Evolutionary conservation across 208 protist species (phyloP), one percentile per base, ranked within the genome.

Genomic region (Crithidia brevicula): DNA sequence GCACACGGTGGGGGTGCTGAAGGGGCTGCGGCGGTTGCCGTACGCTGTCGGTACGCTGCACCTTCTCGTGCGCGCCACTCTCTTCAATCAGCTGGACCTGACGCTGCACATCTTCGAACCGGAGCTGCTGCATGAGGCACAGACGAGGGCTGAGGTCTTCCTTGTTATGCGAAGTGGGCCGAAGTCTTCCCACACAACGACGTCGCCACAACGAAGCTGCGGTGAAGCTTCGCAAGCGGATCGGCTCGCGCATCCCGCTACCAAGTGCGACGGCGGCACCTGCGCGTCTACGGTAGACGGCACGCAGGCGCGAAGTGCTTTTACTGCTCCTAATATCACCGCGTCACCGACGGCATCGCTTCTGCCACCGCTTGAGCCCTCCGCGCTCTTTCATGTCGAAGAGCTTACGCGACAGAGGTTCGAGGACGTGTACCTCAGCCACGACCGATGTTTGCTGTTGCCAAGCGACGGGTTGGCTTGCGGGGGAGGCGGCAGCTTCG

Each of bases 21-120:
- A 67, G 2, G 83, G 82, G 13, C 73, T 89, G 22, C 75, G 77
- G 5, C 63, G 69, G 0, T 60, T 92, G 34, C 82, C 82, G 22
- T 90, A 78, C 53, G 89, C 89, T 16, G 74, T 92, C 13, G 90
- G 71, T 23, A 80, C 80, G 34, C 63, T 93, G 42, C 83, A 89
- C 36, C 53, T 85, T 11, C 75, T 93, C 28, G 58, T 92, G 4
- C 82, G 68, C 4, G 72, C 79, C 0, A 79, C 82, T 18, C 69
- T 89, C 22, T 95, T 95, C 64, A 57, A 66, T n/a, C 75, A 82
- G 36, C 79, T 95, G 25, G 77, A 83, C 38, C 73, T 95, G 30
- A 90, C 72, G 23, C 68, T 95, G 20, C 86, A 95, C 76, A 65
- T 93, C 5, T 91, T 93, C 61, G 83, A 92, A n/a, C 27, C 51